Base-by-base conservation (phyloP, 495 filamentous ascomycete species). In the Lasiosphaeria ovina region DNA sequence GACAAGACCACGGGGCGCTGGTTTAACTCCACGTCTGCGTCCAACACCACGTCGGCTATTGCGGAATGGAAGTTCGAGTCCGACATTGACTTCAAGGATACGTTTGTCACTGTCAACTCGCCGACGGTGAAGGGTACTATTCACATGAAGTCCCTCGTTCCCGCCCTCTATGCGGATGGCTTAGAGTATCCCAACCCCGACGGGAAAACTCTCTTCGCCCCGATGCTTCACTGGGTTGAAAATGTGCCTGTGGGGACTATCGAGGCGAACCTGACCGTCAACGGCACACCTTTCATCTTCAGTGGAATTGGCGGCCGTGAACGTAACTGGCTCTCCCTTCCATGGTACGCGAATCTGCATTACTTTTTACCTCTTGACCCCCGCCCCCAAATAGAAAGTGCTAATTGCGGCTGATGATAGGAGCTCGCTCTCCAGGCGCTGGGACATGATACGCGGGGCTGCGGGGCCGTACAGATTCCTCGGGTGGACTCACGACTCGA, bases 211-310 rank as follows among this genome's bases (percentile, higher is more conserved):
- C 42, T 44, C 31, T 57, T 57, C 34, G 54, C 54, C 17, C 54
- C 54, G 24, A 9, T 47, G n/a, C 40, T 57, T 14, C 48, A 57
- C 16, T 57, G 54, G 54, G 54, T 14, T 8, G 54, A 57, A 40
- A 57, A 31, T 31, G 54, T 47, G 7, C 54, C 54, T 3, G 54
- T 57, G 1, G 54, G 54, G 4, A 57, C 17, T 31, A 40, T 45
- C 8, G 54, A 57, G 35, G 54, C 54, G 17, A 57, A 57, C 34
- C 54, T 57, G 36, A 57, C n/a, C 32, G 34, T 57, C 54, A 36
- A 10, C 11, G 54, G 54, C 54, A 57, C 54, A 16, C 54, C 54
- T 2, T 57, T 57, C 36, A 31, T 47, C 31, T 31, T 57, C 14
- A 57, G n/a, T 57, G 54, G 54, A 57, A 57, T 47, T 57, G 38